These are phyloP conservation scores for Chaetomiaceae sp. DNA, from an alignment of 2,329 filamentous ascomycete genomes.

Conservation along the genomic window DNA sequence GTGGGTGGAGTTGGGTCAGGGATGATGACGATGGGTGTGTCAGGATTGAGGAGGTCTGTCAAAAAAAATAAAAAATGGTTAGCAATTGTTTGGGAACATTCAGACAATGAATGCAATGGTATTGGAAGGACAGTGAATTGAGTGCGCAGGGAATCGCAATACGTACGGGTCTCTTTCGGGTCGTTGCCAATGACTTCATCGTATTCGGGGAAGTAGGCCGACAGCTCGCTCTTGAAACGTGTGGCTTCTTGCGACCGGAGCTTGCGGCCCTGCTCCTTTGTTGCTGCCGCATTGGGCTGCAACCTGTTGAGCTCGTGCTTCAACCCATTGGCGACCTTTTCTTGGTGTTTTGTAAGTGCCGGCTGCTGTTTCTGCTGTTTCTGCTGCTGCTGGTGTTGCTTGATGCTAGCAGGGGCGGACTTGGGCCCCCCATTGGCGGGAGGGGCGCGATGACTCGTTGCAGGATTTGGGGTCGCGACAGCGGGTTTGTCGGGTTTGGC, in stretches of 20 bases:
- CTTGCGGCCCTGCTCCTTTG: slow-evolving; percentile 61
- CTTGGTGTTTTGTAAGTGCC: slow-evolving; percentile 49
- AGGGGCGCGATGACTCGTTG: slow-evolving; percentile 2
- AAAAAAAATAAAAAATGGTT: slow-evolving; percentile 12
- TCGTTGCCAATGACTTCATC: slow-evolving; percentile 89
- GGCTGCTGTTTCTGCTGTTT: too few relatives aligned
- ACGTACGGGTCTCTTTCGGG: slow-evolving; percentile 69
- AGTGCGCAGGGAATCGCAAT: not conserved
- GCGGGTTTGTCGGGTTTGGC: slow-evolving; percentile 10
- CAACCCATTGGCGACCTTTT: slow-evolving; percentile 57
- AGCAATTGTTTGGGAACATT: slow-evolving; percentile 18
- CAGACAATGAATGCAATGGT: too few relatives aligned
- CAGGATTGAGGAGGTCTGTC: slow-evolving; percentile 68
- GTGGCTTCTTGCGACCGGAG: slow-evolving; percentile 81
- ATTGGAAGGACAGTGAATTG: not conserved
- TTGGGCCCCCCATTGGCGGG: slow-evolving; percentile 1
- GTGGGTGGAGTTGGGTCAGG: not conserved
- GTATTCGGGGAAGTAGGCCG: slow-evolving; percentile 88
- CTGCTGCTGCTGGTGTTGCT: too few relatives aligned
- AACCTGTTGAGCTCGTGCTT: slow-evolving; percentile 56
- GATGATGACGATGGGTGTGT: slow-evolving; percentile 65
- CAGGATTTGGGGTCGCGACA: slow-evolving; percentile 20
- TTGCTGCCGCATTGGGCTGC: slow-evolving; percentile 44
- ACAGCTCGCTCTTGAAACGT: slow-evolving; percentile 84
- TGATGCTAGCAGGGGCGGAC: not conserved